Conservation (phyloP, 805 yeast genomes). For the Candida quercuum region DNA sequence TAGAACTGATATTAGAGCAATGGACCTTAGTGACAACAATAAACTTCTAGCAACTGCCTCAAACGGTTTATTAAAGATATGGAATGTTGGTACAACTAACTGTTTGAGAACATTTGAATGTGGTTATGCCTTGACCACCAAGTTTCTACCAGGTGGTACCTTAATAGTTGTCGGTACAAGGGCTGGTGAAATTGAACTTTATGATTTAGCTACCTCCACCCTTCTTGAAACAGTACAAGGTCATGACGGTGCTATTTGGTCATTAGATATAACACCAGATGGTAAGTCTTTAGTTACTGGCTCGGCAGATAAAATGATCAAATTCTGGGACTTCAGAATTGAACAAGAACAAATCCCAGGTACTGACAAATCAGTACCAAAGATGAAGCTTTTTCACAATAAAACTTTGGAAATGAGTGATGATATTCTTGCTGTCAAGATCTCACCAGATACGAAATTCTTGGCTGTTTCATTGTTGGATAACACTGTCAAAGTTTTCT, state of each 20-base stretch:
- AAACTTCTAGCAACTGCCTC: slow-evolving; percentile 84
- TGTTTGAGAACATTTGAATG: slow-evolving; percentile 85
- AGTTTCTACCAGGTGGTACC: slow-evolving; percentile 88
- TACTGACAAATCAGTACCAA: slow-evolving; percentile 42
- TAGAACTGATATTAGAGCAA: slow-evolving; percentile 80
- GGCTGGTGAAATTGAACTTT: slow-evolving; percentile 76
- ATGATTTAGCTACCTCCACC: slow-evolving; percentile 81
- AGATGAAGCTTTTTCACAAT: slow-evolving; percentile 60
- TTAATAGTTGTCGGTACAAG: slow-evolving; percentile 85
- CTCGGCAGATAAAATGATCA: slow-evolving; percentile 86
- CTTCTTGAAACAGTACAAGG: slow-evolving; percentile 71
- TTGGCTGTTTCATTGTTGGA: slow-evolving; percentile 84
- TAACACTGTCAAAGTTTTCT: slow-evolving; percentile 93
- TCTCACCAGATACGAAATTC: slow-evolving; percentile 74
- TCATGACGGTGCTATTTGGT: slow-evolving; percentile 83
- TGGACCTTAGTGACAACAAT: slow-evolving; percentile 78
- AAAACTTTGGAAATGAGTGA: slow-evolving; percentile 84
- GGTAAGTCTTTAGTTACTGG: slow-evolving; percentile 86
- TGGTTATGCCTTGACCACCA: slow-evolving; percentile 78
- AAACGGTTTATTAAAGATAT: slow-evolving; percentile 80
- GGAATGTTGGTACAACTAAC: slow-evolving; percentile 71
- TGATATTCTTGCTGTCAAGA: slow-evolving; percentile 72
- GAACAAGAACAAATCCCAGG: slow-evolving; percentile 70
- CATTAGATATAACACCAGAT: slow-evolving; percentile 79
- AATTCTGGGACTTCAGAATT: slow-evolving; percentile 81